Conservation (phyloP, 1,284 basidiomycete genomes). For the Chondrostereum purpureum region DNA sequence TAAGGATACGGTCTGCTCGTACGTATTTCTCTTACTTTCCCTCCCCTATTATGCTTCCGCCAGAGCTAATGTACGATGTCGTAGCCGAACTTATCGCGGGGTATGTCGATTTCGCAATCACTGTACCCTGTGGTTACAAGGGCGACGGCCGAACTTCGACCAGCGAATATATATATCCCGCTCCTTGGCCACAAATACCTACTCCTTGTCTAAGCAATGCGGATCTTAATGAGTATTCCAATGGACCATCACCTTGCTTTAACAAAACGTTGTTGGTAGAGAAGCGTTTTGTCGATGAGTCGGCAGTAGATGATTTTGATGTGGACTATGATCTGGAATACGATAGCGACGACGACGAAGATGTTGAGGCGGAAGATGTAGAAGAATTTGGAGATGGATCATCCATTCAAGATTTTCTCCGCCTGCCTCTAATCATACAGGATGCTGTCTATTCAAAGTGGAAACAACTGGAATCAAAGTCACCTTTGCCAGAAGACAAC, state of each 20-base stretch:
- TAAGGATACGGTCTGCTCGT: too few relatives aligned
- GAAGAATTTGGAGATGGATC: background rate
- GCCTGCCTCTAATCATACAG: background rate
- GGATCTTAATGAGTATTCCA: background rate
- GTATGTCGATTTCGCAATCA: background rate
- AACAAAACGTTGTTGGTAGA: background rate
- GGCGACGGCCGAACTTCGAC: background rate
- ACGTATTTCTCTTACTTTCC: too few relatives aligned
- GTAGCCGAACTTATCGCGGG: background rate
- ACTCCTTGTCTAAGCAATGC: background rate
- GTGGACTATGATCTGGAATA: conserved; percentile 7
- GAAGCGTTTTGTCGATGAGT: background rate
- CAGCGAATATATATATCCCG: background rate
- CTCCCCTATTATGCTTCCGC: background rate
- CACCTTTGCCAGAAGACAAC: background rate
- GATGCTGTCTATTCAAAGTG: background rate
- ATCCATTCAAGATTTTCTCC: background rate
- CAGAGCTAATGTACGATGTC: background rate
- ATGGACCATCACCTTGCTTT: too few relatives aligned
- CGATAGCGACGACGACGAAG: conserved; percentile 10
- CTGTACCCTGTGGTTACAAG: background rate
- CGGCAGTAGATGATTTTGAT: background rate
- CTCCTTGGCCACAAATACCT: too few relatives aligned
- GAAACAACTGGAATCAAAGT: background rate
- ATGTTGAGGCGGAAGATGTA: background rate